These are phyloP conservation scores for Cornus suecica DNA, from an alignment of 148 eudicot species.

Conservation along the genomic window DNA sequence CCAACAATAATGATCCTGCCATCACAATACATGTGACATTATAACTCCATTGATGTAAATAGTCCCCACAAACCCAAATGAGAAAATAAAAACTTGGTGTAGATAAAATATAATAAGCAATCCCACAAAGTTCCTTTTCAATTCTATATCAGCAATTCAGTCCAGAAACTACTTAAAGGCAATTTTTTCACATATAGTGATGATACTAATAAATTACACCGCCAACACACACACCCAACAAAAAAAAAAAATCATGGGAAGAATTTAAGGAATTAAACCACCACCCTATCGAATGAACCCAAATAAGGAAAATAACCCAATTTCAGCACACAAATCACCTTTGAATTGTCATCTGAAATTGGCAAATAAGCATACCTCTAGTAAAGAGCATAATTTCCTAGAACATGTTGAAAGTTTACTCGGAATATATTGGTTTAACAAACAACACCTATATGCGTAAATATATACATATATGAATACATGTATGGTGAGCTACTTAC, in stretches of 20 bases:
- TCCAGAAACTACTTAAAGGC: neutral
- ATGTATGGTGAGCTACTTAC: neutral
- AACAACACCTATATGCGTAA: neutral
- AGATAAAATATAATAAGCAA: neutral
- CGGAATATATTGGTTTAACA: neutral
- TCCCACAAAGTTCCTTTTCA: neutral
- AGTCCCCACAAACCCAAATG: neutral
- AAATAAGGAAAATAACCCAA: neutral
- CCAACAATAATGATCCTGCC: conserved; percentile 9
- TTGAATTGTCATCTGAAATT: neutral
- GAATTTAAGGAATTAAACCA: neutral
- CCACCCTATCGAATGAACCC: neutral
- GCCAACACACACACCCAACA: too few relatives aligned
- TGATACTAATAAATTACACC: neutral
- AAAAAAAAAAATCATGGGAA: neutral
- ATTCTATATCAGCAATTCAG: neutral
- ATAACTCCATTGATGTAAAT: neutral
- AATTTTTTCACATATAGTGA: neutral
- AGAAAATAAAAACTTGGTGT: neutral
- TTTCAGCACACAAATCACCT: neutral
- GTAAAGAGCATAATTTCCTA: neutral
- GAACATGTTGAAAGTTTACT: neutral
- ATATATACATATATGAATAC: too few relatives aligned
- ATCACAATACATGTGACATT: neutral
- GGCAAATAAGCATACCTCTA: neutral